Conservation (phyloP, 2,329 filamentous ascomycete species). For the Orbilia oligospora region DNA sequence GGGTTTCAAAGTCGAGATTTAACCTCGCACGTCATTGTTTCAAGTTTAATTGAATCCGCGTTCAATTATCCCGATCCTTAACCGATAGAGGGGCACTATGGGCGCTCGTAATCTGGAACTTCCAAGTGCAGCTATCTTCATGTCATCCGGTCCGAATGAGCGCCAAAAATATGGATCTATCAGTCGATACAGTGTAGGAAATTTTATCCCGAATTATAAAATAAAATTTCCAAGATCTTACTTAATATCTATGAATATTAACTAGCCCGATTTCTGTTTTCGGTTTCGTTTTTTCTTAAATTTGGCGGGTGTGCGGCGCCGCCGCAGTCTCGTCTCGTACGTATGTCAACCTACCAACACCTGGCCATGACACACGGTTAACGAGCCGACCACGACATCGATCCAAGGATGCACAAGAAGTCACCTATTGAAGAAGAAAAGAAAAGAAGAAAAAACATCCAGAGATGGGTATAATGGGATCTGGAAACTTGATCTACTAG, state of each 20-base stretch:
- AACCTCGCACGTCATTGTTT: slow-evolving; percentile 59
- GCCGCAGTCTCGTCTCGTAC: slow-evolving; percentile 19
- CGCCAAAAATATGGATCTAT: slow-evolving; percentile 23
- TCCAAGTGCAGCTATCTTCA: slow-evolving; percentile 1
- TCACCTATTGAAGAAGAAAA: slow-evolving; percentile 12
- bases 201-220: slow-evolving; percentile 24
- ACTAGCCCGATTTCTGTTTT: slow-evolving; percentile 2
- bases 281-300: not conserved
- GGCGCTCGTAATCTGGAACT: slow-evolving; percentile 27
- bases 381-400: slow-evolving; percentile 17
- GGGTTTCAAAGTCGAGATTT: slow-evolving; percentile 45
- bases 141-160: slow-evolving; percentile 1
- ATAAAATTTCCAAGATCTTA: not conserved
- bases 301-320: not conserved
- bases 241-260: no score
- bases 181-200: not conserved
- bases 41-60: slow-evolving; percentile 56
- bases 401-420: slow-evolving; percentile 20
- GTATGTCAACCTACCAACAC: slow-evolving; percentile 37
- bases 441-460: no score
- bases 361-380: slow-evolving; percentile 6
- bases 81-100: slow-evolving; percentile 17
- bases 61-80: slow-evolving; percentile 35
- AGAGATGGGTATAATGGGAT: no score
- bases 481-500: slow-evolving; percentile 34